Evolutionary conservation across 108 stramenopile genomes (phyloP).

Genomic region (Chaetoceros tenuissimus): DNA sequence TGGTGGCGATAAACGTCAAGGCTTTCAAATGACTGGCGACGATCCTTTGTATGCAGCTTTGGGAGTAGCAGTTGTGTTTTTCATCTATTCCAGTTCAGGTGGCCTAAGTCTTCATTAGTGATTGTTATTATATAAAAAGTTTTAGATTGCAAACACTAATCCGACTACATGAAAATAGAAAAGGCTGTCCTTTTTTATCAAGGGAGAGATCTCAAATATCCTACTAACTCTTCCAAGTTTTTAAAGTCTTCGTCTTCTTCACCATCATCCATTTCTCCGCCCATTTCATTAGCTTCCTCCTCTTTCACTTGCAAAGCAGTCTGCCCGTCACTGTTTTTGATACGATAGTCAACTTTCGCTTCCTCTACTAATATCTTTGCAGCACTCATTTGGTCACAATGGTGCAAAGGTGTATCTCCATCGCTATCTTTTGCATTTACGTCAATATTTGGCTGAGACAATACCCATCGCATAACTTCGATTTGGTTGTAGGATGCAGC

Average conservation of each 20-base stretch:
- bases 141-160: no score
- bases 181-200: no score
- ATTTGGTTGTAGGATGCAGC: conserved; percentile 52
- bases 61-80: conserved; percentile 50
- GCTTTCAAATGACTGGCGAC: conserved; percentile 41
- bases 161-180: no score
- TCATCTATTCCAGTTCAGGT: conserved; percentile 51
- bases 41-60: conserved; percentile 72
- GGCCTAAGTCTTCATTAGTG: conserved; percentile 34
- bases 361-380: conserved; percentile 30
- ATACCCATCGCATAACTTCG: conserved; percentile 27
- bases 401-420: conserved; percentile 68
- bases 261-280: conserved; percentile 38
- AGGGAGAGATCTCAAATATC: conserved; percentile 19
- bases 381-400: conserved; percentile 32
- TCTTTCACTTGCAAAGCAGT: conserved; percentile 38
- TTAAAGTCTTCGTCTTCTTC: conserved; percentile 39
- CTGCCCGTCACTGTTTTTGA: conserved; percentile 30
- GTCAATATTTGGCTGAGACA: conserved; percentile 10
- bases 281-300: conserved; percentile 43
- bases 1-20: conserved; percentile 42
- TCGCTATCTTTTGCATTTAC: conserved; percentile 40
- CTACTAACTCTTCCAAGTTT: conserved; percentile 22
- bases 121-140: no score
- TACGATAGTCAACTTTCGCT: conserved; percentile 14